Evolutionary conservation across 139 green algal species (phyloP).

Genomic region (Diplosphaera chodatii): DNA sequence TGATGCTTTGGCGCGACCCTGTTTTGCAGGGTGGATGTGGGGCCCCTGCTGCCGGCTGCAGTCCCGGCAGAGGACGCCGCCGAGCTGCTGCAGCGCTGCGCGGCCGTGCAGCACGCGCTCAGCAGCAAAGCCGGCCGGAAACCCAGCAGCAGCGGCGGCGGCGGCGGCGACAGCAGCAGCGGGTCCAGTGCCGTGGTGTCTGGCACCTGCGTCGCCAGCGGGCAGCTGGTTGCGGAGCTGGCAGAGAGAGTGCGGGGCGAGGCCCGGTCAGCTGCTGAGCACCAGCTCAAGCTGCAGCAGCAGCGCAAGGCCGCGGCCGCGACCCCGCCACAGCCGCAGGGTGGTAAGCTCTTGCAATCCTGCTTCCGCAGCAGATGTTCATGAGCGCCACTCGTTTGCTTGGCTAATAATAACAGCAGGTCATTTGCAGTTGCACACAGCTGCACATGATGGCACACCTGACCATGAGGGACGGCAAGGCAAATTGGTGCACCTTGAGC

Average conservation of each 20-base stretch:
- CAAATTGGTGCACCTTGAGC: too few relatives aligned
- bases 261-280: constrained; percentile 32
- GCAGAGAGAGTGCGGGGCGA: constrained; percentile 18
- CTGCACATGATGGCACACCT: too few relatives aligned
- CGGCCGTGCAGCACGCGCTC: constrained; percentile 3
- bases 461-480: too few relatives aligned
- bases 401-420: too few relatives aligned
- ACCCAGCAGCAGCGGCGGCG: not conserved
- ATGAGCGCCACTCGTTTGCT: too few relatives aligned
- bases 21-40: constrained; percentile 29
- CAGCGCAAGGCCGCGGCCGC: not conserved
- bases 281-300: constrained; percentile 18
- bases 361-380: too few relatives aligned
- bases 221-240: constrained; percentile 28
- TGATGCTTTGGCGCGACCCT: too few relatives aligned
- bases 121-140: constrained; percentile 4
- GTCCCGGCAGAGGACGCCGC: constrained; percentile 36
- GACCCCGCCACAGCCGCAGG: too few relatives aligned
- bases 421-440: too few relatives aligned
- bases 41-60: constrained; percentile 35
- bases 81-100: constrained; percentile 29
- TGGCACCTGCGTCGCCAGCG: constrained; percentile 39
- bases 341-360: too few relatives aligned
- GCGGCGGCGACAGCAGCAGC: constrained; percentile 8
- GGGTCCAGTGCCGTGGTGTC: constrained; percentile 24